Evolutionary conservation across 495 filamentous ascomycete species (phyloP).

Genomic region (Beverwykella pulmonaria): DNA sequence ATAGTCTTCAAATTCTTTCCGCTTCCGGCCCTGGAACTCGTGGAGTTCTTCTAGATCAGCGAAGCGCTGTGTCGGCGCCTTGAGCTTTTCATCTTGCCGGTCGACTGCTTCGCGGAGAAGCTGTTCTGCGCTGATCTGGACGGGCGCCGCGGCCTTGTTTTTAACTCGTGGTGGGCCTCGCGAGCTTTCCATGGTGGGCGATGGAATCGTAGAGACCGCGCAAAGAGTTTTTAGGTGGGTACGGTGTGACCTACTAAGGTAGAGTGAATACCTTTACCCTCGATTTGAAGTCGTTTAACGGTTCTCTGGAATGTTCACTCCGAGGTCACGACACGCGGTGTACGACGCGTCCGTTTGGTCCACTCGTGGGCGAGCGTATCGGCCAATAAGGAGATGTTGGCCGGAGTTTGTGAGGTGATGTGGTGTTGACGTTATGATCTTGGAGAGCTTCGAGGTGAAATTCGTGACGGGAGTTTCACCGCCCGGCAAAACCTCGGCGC

Average conservation of each 20-base stretch:
- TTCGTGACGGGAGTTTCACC: constrained; percentile 4
- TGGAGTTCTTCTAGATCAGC: constrained; percentile 97
- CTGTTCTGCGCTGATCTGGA: constrained; percentile 93
- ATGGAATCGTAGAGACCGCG: background rate
- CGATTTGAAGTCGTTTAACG: too few species aligned
- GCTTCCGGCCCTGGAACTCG: constrained; percentile 93
- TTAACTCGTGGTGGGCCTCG: constrained; percentile 95
- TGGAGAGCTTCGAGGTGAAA: constrained; percentile 4
- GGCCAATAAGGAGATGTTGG: background rate
- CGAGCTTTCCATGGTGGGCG: constrained; percentile 78
- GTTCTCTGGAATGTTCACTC: too few species aligned
- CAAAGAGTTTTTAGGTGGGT: background rate
- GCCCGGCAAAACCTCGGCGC: constrained; percentile 28
- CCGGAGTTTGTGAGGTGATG: background rate
- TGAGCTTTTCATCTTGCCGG: constrained; percentile 84
- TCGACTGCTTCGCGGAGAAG: constrained; percentile 97
- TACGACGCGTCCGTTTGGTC: background rate
- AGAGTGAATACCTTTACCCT: too few species aligned
- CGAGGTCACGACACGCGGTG: too few species aligned
- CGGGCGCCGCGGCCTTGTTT: constrained; percentile 77
- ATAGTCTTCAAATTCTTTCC: constrained; percentile 98
- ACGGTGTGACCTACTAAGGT: background rate
- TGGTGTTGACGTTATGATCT: background rate
- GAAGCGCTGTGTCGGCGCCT: constrained; percentile 91
- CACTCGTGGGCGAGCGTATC: background rate